Conservation (phyloP, 768 basidiomycete species). For the Boletus speciosus region DNA sequence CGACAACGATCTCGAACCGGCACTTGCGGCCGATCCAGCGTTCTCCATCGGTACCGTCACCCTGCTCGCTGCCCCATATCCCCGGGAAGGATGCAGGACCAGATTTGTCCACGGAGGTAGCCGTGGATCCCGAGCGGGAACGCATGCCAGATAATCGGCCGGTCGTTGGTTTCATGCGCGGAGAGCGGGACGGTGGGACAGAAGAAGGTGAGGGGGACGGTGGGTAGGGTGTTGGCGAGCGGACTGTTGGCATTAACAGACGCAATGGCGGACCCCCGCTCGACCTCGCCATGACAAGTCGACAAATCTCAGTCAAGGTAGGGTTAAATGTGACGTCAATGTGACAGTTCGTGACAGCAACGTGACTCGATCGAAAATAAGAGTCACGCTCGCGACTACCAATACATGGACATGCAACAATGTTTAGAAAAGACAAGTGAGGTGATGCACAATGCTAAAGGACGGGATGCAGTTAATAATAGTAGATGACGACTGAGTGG, state of each 20-base stretch:
- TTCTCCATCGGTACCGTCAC: conserved; percentile 23
- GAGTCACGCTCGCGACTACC: conserved; percentile 1
- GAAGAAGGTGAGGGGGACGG: conserved; percentile 11
- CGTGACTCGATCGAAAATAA: conserved; percentile 5
- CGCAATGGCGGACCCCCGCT: conserved; percentile 13
- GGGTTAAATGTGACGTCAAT: conserved; percentile 5
- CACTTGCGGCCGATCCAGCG: conserved; percentile 46
- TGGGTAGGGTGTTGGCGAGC: conserved; percentile 14
- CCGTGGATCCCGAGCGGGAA: conserved; percentile 32
- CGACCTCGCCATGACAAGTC: conserved; percentile 15
- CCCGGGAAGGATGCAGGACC: conserved; percentile 3
- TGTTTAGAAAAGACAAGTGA: neutral
- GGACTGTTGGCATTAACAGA: conserved; percentile 34
- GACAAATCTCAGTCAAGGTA: neutral
- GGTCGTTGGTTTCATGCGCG: conserved; percentile 23
- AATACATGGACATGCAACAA: neutral
- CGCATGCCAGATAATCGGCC: conserved; percentile 29
- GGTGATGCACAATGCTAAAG: conserved; percentile 15
- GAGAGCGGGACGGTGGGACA: conserved; percentile 20
- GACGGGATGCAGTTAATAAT: conserved; percentile 17
- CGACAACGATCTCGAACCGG: conserved; percentile 48
- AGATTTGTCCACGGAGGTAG: conserved; percentile 18
- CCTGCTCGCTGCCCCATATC: conserved; percentile 9
- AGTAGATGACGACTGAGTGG: neutral
- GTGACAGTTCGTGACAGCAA: conserved; percentile 12